These are phyloP conservation scores for Phaeosphaeriaceae sp. DNA, from an alignment of 2,329 filamentous ascomycete genomes.

Conservation along the genomic window DNA sequence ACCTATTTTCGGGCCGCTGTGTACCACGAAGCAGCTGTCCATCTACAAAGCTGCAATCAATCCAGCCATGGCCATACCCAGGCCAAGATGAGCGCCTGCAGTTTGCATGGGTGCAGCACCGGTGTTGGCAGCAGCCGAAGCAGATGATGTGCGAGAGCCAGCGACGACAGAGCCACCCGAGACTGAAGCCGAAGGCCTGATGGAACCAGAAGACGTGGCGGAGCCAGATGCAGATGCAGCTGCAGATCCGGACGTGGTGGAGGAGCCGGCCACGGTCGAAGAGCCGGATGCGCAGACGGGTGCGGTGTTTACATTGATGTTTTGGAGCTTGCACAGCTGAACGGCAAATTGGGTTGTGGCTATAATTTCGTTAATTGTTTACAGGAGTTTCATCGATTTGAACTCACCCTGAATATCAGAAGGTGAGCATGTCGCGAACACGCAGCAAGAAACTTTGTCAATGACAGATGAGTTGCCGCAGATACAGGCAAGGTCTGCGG, in stretches of 20 bases:
- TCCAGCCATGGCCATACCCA: conserved; percentile 36
- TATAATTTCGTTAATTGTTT: conserved; percentile 43
- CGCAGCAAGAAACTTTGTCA: conserved; percentile 52
- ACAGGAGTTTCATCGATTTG: background rate
- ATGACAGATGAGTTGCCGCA: conserved; percentile 50
- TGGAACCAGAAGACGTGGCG: background rate
- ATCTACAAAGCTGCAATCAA: conserved; percentile 36
- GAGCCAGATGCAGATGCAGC: background rate
- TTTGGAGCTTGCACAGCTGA: conserved; percentile 48
- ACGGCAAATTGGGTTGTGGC: conserved; percentile 52
- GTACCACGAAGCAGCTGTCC: background rate
- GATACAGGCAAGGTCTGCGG: conserved; percentile 53
- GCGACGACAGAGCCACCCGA: background rate
- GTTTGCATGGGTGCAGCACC: conserved; percentile 31
- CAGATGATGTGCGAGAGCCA: conserved; percentile 10
- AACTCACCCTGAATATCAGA: conserved; percentile 29
- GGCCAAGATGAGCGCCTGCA: conserved; percentile 28
- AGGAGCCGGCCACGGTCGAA: conserved; percentile 14
- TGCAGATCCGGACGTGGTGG: conserved; percentile 14
- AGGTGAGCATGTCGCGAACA: conserved; percentile 48
- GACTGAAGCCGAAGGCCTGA: background rate
- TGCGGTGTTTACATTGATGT: conserved; percentile 48
- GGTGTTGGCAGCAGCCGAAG: conserved; percentile 15
- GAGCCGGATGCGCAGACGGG: conserved; percentile 44
- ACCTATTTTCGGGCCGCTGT: background rate